Evolutionary conservation across 208 protist genomes (phyloP).

Genomic region (Leishmania tropica): DNA sequence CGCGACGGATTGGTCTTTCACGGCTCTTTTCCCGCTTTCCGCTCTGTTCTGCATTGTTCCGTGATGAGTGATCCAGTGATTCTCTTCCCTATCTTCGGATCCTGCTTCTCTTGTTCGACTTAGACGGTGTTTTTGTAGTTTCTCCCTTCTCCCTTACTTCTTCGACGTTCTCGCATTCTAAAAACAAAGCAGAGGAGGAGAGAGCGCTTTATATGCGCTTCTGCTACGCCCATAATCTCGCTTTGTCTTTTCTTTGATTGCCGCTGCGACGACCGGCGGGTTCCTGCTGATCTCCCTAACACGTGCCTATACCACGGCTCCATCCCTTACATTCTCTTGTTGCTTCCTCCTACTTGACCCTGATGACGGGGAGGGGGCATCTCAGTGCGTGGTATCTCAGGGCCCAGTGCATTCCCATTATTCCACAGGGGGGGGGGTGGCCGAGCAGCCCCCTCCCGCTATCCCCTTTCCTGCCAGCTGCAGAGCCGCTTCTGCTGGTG

Average conservation of each 20-base stretch:
- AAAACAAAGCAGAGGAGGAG: not conserved
- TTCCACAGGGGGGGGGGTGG: not conserved
- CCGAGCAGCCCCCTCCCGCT: not conserved
- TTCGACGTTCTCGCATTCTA: not conserved
- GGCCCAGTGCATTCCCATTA: not conserved
- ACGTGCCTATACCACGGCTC: not conserved
- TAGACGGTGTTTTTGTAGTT: not conserved
- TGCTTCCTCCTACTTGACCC: not conserved
- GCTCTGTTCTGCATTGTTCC: not conserved
- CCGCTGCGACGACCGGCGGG: no score
- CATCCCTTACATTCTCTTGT: not conserved
- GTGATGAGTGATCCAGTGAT: not conserved
- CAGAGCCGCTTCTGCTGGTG: not conserved
- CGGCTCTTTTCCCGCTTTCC: not conserved
- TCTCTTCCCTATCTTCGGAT: not conserved
- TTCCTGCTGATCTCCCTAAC: not conserved
- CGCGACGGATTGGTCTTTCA: not conserved
- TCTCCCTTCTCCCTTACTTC: not conserved
- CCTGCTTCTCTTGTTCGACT: not conserved
- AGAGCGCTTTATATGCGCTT: not conserved
- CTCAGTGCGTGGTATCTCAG: not conserved
- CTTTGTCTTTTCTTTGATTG: not conserved
- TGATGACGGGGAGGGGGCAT: not conserved
- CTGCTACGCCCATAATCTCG: not conserved
- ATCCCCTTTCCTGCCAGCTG: not conserved